Evolutionary conservation across 1,139 yeast genomes (phyloP).

Genomic region (Scheffersomyces quercinus): DNA sequence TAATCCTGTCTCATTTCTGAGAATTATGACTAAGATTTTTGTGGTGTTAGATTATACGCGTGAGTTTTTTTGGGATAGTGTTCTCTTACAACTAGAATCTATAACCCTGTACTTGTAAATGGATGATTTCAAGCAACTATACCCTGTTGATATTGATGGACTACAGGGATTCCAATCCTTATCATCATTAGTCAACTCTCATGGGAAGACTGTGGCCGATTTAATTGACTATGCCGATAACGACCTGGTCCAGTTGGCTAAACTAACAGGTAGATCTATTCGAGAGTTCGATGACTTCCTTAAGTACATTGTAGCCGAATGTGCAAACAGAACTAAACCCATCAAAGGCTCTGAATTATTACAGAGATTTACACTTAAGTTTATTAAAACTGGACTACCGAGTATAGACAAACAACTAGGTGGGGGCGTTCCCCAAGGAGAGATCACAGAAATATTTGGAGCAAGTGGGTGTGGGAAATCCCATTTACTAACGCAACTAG

Average conservation of each 20-base stretch:
- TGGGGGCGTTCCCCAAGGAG: conserved; percentile 71
- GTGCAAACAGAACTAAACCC: conserved; percentile 2
- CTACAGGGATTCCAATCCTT: conserved; percentile 18
- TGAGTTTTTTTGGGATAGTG: no score
- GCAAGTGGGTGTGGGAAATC: conserved; percentile 86
- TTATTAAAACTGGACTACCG: conserved; percentile 61
- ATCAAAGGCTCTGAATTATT: conserved; percentile 3
- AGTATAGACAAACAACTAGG: conserved; percentile 55
- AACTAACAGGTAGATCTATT: conserved; percentile 45
- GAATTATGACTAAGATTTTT: no score
- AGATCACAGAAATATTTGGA: conserved; percentile 79
- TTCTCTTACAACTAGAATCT: neutral
- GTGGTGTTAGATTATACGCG: no score
- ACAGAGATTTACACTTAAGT: conserved; percentile 9
- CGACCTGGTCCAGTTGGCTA: conserved; percentile 33
- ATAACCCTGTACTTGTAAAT: conserved; percentile 8
- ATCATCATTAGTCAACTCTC: conserved; percentile 11
- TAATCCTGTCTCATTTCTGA: no score
- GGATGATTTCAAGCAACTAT: conserved; percentile 30
- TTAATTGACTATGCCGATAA: conserved; percentile 15
- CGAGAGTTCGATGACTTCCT: conserved; percentile 48
- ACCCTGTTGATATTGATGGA: conserved; percentile 11
- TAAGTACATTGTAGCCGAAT: conserved; percentile 14
- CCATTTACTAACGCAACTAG: conserved; percentile 66
- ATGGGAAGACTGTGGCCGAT: conserved; percentile 28